phyloP scores from a whole-genome alignment of 768 basidiomycete genomes.

The Chiua virens region DNA sequence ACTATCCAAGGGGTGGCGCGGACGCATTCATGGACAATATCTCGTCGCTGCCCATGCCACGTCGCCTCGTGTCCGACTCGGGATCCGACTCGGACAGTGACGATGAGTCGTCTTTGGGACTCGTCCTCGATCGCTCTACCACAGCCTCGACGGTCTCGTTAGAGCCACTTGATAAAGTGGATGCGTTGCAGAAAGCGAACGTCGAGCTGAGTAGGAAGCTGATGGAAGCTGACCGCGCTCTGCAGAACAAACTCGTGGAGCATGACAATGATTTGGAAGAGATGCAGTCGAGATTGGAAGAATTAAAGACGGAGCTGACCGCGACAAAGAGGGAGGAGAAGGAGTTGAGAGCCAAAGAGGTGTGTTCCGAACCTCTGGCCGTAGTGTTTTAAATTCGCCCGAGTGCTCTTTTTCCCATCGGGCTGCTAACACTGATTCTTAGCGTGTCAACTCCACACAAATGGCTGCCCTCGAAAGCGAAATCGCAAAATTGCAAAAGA shows the following conservation, averaged over 20 bases:
- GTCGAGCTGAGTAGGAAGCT: constrained; percentile 73
- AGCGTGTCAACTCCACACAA: constrained; percentile 67
- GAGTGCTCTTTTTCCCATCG: background rate
- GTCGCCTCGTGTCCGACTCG: constrained; percentile 34
- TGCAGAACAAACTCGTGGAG: constrained; percentile 66
- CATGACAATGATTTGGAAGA: constrained; percentile 86
- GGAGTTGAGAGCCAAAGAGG: constrained; percentile 86
- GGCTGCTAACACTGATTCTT: constrained; percentile 12
- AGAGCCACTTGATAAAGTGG: constrained; percentile 69
- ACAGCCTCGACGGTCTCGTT: constrained; percentile 67
- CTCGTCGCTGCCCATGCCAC: constrained; percentile 60
- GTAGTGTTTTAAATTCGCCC: constrained; percentile 3
- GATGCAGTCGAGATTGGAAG: constrained; percentile 74
- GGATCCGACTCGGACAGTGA: constrained; percentile 54
- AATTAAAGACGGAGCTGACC: constrained; percentile 71
- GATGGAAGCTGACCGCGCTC: constrained; percentile 67
- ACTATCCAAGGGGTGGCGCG: constrained; percentile 32
- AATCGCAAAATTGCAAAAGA: constrained; percentile 70
- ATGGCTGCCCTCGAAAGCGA: constrained; percentile 76
- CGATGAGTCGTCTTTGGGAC: constrained; percentile 50
- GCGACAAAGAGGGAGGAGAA: constrained; percentile 90
- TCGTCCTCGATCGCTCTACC: constrained; percentile 59
- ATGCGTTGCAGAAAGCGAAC: constrained; percentile 72
- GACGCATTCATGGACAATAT: constrained; percentile 48
- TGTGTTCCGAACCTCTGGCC: constrained; percentile 29